phyloP scores from a whole-genome alignment of 1,284 basidiomycete species.

The Moesziomyces antarcticus region DNA sequence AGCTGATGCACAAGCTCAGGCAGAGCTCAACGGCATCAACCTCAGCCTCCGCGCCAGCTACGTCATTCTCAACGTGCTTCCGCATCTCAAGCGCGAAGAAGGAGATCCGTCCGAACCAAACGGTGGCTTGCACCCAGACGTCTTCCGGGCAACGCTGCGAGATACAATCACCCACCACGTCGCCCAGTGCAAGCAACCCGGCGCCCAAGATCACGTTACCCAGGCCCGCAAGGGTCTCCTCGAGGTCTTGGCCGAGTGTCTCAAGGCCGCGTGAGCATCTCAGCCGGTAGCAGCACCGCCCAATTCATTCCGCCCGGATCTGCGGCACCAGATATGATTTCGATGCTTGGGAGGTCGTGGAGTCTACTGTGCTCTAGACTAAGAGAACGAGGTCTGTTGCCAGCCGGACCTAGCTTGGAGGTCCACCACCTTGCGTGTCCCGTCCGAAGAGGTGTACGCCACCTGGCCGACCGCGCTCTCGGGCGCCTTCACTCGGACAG shows the following conservation, averaged over 20 bases:
- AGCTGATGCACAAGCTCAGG: slow-evolving; percentile 10
- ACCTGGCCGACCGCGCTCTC: no score
- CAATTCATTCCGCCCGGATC: no score
- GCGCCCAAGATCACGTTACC: slow-evolving; percentile 16
- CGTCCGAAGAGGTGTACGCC: no score
- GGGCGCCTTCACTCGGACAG: no score
- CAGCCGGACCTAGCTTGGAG: no score
- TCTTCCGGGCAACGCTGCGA: slow-evolving; percentile 16
- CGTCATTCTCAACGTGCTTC: slow-evolving; percentile 30
- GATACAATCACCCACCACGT: slow-evolving; percentile 19
- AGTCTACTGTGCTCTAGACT: no score
- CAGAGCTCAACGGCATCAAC: slow-evolving; percentile 32
- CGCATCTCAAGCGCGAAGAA: slow-evolving; percentile 1
- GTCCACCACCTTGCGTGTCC: no score
- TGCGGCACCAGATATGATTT: no score
- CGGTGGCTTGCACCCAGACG: slow-evolving; percentile 12
- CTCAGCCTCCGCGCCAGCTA: slow-evolving; percentile 32
- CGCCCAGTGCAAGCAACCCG: slow-evolving; percentile 7
- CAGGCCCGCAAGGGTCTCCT: slow-evolving; percentile 29
- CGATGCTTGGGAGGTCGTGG: no score
- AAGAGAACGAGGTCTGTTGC: no score
- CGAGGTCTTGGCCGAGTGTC: slow-evolving; percentile 30
- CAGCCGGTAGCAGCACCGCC: no score
- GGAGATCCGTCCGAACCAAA: neutral
- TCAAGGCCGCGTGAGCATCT: slow-evolving; percentile 7